Percentiles rank a stretch among this genome's conserved stretches.
These are phyloP conservation scores for Naegleria gruberi DNA, from an alignment of 208 protist genomes.

Conservation along the genomic window DNA sequence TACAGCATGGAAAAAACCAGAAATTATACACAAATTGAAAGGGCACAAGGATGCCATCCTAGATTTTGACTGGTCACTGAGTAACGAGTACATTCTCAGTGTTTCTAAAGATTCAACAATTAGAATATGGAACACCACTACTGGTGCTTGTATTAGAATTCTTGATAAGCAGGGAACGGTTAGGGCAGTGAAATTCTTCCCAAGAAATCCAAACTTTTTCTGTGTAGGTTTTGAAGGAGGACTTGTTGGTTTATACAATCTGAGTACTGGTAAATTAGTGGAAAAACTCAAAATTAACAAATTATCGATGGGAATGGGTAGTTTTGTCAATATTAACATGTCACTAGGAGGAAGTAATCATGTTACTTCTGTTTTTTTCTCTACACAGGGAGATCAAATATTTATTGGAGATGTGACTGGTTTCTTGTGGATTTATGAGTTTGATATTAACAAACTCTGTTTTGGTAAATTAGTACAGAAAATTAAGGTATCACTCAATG, in stretches of 20 bases:
- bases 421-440: neutral
- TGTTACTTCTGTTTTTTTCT: neutral
- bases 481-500: neutral
- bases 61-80: slow-evolving; percentile 7
- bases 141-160: neutral
- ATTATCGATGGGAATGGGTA: neutral
- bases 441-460: neutral
- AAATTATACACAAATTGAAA: neutral
- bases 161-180: neutral
- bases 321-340: neutral
- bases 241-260: neutral
- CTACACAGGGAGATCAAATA: neutral
- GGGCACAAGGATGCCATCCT: neutral
- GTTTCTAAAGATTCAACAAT: neutral
- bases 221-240: neutral
- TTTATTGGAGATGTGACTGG: neutral
- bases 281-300: neutral
- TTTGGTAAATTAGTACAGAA: neutral
- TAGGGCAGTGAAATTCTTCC: neutral
- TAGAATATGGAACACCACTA: neutral
- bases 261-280: neutral
- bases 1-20: neutral
- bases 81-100: neutral
- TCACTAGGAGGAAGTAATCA: neutral
- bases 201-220: neutral